A percentile compares a stretch with the other conserved stretches of the same genome.
These are phyloP conservation scores for Fusarium azukiicola DNA, from an alignment of 2,329 filamentous ascomycete genomes.

Conservation along the genomic window DNA sequence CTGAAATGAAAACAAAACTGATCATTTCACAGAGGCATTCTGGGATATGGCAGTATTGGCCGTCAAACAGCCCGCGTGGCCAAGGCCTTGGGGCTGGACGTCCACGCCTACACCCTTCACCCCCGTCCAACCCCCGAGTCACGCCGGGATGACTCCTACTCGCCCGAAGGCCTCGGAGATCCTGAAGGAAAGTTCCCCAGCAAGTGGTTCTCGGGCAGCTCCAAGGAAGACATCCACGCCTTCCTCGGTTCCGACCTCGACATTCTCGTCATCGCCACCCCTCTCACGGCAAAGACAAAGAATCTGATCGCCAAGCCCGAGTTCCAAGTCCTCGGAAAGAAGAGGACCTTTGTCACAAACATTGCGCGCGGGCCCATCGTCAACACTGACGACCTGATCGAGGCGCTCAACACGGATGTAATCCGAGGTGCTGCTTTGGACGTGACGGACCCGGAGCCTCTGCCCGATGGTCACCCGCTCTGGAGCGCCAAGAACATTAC, in stretches of 20 bases:
- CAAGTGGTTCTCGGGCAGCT: slow-evolving; percentile 73
- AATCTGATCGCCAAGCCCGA: slow-evolving; percentile 74
- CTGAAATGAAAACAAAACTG: neutral
- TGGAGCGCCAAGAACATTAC: slow-evolving; percentile 86
- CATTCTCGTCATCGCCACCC: slow-evolving; percentile 73
- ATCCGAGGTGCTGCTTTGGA: slow-evolving; percentile 86
- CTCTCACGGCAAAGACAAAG: slow-evolving; percentile 71
- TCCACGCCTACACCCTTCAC: slow-evolving; percentile 88
- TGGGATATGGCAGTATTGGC: slow-evolving; percentile 77
- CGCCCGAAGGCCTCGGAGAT: slow-evolving; percentile 83
- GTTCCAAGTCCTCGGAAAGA: slow-evolving; percentile 68
- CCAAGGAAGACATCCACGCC: slow-evolving; percentile 67
- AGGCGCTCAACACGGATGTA: slow-evolving; percentile 72
- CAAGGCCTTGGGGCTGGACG: slow-evolving; percentile 84
- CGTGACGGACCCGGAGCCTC: slow-evolving; percentile 89
- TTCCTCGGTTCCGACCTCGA: slow-evolving; percentile 75
- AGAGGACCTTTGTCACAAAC: slow-evolving; percentile 83
- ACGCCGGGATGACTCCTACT: slow-evolving; percentile 81
- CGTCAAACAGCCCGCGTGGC: slow-evolving; percentile 77
- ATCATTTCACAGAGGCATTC: slow-evolving; percentile 65
- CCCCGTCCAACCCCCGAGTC: slow-evolving; percentile 84
- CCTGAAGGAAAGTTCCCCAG: slow-evolving; percentile 70
- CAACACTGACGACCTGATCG: slow-evolving; percentile 77
- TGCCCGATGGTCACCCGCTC: slow-evolving; percentile 83
- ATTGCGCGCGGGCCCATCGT: slow-evolving; percentile 81